Evolutionary conservation across 2,329 filamentous ascomycete genomes (phyloP), one percentile per base, ranked within the genome.

Genomic region (Fusarium chlamydosporum): DNA sequence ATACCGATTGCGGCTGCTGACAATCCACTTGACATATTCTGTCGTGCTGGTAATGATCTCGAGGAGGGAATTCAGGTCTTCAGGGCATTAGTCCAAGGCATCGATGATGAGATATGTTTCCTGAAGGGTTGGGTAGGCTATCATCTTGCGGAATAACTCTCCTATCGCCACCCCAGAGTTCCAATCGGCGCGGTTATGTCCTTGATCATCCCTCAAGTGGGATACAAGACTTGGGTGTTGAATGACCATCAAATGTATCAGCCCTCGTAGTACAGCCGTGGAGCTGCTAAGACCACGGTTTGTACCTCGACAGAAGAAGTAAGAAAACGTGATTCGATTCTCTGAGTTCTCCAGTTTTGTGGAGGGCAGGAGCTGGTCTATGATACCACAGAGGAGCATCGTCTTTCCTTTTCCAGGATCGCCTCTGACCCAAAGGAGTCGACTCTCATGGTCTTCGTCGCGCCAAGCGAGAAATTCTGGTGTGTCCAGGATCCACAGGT

Each of bases 331-430:
- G 4, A 18, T 20, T 3, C 11, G 20, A 2, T 15, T 42, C 4
- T 26, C 20, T 9, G 18, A 5, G 4, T 34, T 9, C 7, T 10
- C 8, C 2, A 42, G 20, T 9, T 13, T 26, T 6, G 20, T 15
- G 0, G 13, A 41, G 1, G 18, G 12, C 3, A 9, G 12, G 2
- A 46, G n/a, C 13, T 47, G n/a, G n/a, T 31, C 13, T 1, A 82
- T 76, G 34, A 82, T 78, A 4, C 79, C 78, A 13, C 76, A 79
- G 0, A 83, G 56, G 1, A 82, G 68, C 79, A 83, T 83, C 0
- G 80, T 83, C 66, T 83, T 83, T 6, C 81, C 81, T 35, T 80
- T 83, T 6, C 81, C 81, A 1, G 80, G 75, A 34, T 77, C 77
- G 1, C 78, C 79, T 26, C 66, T 77, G 18, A 82, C 73, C 81